Evolutionary conservation across 1,284 basidiomycete genomes (phyloP), one percentile per base, ranked within the genome.

Genomic region (Cutaneotrichosporon spelunceum): DNA sequence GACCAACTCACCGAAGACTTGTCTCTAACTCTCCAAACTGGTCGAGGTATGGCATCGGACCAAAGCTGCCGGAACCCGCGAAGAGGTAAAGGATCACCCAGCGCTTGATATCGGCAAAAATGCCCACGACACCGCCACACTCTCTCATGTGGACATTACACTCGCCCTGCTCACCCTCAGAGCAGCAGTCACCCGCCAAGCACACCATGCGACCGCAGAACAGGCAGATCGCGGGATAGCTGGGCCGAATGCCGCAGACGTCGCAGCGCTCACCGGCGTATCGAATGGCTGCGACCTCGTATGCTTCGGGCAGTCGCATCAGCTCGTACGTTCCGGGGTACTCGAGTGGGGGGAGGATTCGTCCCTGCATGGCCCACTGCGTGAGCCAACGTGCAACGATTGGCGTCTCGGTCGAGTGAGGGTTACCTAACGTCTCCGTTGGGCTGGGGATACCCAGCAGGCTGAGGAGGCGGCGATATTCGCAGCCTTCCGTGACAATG

Each of bases 111-210:
- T 95, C 85, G 77, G 96, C 94, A 78, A 89, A 99, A 60, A 94
- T 79, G 8, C 94, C 96, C 36, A 92, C 83, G 0, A 87, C 86
- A 3, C 93, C 93, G 9, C 91, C 91, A 70, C 95, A 96, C 90
- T 91, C 88, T 83, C 92, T 84, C 68, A 89, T 90, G 77, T 99
- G 96, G 81, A 91, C 86, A 77, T 98, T 99, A 78, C 95, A 98
- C 76, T 99, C 96, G 36, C 87, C 81, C 82, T 90, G 78, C 62
- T 86, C 78, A 66, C 83, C 79, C 69, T 93, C 90, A 68, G 84
- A 83, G 77, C 95, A 99, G 73, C 95, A 99, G 70, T 94, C 89
- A 67, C 90, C 91, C 73, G 94, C 91, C 80, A 94, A 85, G 74
- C 96, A 99, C 9, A 91, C 87, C 19, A 89, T 86, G 49, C 87